Percentiles rank a stretch among this genome's conserved stretches.
Conservation (phyloP, 176 grass and related monocot species). For the Puccinellia tenuiflora region DNA sequence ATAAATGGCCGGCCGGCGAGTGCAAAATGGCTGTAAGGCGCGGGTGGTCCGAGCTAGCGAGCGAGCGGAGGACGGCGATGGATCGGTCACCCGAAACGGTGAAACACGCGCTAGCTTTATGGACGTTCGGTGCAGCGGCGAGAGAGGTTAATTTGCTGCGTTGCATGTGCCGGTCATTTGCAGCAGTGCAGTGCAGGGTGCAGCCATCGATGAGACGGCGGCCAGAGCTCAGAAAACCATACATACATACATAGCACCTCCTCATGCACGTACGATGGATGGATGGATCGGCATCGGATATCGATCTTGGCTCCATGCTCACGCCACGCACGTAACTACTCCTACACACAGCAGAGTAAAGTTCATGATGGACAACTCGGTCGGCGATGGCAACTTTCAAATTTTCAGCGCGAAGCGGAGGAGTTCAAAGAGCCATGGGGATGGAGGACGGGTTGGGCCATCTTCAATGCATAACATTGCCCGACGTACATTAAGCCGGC, state of each 20-base stretch:
- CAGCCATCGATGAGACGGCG: too few relatives aligned
- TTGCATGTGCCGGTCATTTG: neutral
- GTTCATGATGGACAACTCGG: too few relatives aligned
- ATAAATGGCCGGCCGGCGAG: neutral
- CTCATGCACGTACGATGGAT: too few relatives aligned
- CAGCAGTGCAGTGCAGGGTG: too few relatives aligned
- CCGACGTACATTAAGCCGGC: neutral
- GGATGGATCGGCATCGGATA: neutral
- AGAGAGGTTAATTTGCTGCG: neutral
- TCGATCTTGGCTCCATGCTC: neutral
- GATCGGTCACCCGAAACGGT: slow-evolving; percentile 2
- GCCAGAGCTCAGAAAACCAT: neutral
- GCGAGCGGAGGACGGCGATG: neutral
- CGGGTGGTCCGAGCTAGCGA: neutral
- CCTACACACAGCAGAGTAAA: too few relatives aligned
- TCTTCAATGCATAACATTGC: neutral
- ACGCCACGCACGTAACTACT: neutral
- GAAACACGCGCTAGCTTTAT: slow-evolving; percentile 14
- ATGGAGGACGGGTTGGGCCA: too few relatives aligned
- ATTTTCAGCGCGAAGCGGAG: too few relatives aligned
- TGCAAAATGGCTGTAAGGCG: neutral
- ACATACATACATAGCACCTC: too few relatives aligned
- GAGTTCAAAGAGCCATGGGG: too few relatives aligned
- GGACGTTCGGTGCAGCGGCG: neutral
- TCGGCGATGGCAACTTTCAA: neutral